Conservation (phyloP, 441 rosid species). For the Croton laevigatus region DNA sequence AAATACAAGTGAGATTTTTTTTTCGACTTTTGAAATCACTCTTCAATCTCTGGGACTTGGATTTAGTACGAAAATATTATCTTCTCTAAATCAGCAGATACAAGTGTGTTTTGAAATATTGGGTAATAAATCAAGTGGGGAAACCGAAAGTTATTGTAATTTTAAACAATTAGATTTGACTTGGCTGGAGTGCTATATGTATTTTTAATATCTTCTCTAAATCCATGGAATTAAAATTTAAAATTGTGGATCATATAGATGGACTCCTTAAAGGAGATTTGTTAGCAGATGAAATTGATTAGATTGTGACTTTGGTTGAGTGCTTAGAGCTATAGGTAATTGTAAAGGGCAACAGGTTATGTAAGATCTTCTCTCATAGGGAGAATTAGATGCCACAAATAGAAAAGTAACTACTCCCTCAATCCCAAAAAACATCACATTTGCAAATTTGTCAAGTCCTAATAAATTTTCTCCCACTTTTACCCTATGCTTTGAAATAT, state of each 20-base stretch:
- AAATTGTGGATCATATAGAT: not conserved
- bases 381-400: not conserved
- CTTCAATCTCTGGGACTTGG: not conserved
- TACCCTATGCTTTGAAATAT: too few species aligned
- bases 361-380: not conserved
- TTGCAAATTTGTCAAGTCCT: too few species aligned
- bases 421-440: too few species aligned
- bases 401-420: too few species aligned
- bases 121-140: too few species aligned
- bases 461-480: too few species aligned
- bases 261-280: not conserved
- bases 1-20: not conserved
- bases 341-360: not conserved
- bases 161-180: too few species aligned
- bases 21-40: not conserved
- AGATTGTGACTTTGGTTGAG: not conserved
- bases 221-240: not conserved
- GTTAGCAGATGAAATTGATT: not conserved
- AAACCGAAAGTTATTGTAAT: too few species aligned
- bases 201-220: not conserved
- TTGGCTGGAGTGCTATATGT: too few species aligned
- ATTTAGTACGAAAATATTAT: not conserved
- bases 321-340: conserved; percentile 2
- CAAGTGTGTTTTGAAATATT: too few species aligned
- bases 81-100: not conserved